Conservation (phyloP, 495 filamentous ascomycete species). For the Trichoderma virens region DNA sequence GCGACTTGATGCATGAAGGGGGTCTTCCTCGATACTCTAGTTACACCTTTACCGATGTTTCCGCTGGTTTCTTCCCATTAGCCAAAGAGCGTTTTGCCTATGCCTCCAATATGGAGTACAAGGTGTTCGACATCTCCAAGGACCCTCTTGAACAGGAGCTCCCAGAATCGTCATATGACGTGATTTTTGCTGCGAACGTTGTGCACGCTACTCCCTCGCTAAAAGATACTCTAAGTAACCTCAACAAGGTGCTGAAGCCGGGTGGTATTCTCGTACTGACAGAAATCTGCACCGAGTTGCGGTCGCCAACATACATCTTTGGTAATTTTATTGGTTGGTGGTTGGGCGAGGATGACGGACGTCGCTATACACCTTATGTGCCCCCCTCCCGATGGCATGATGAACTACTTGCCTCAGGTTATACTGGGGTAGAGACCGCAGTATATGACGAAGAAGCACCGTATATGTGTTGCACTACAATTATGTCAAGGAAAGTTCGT, state of each 20-base stretch:
- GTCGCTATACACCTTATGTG: slow-evolving; percentile 24
- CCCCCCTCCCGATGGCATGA: slow-evolving; percentile 25
- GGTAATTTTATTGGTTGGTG: slow-evolving; percentile 37
- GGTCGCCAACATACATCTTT: slow-evolving; percentile 25
- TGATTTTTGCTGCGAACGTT: slow-evolving; percentile 25
- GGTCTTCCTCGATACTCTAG: slow-evolving; percentile 21
- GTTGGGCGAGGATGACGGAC: slow-evolving; percentile 29
- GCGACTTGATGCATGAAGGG: slow-evolving; percentile 15
- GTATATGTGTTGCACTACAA: no score
- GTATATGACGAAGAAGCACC: no score
- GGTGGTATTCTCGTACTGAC: slow-evolving; percentile 23
- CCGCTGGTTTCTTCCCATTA: slow-evolving; percentile 28
- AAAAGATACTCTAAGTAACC: slow-evolving; percentile 25
- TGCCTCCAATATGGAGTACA: slow-evolving; percentile 22
- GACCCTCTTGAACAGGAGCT: slow-evolving; percentile 26
- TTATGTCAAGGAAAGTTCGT: no score
- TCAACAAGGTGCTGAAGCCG: slow-evolving; percentile 26
- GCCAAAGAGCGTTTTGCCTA: slow-evolving; percentile 28
- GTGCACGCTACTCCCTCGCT: slow-evolving; percentile 40
- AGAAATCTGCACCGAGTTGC: slow-evolving; percentile 23
- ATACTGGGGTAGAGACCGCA: no score
- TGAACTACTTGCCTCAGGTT: slow-evolving; percentile 26
- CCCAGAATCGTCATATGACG: slow-evolving; percentile 18
- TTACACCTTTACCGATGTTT: slow-evolving; percentile 40
- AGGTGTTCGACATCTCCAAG: slow-evolving; percentile 24